Evolutionary conservation across 441 rosid species (phyloP), one percentile per base, ranked within the genome.

Genomic region (Euphorbia schlechtendalii): DNA sequence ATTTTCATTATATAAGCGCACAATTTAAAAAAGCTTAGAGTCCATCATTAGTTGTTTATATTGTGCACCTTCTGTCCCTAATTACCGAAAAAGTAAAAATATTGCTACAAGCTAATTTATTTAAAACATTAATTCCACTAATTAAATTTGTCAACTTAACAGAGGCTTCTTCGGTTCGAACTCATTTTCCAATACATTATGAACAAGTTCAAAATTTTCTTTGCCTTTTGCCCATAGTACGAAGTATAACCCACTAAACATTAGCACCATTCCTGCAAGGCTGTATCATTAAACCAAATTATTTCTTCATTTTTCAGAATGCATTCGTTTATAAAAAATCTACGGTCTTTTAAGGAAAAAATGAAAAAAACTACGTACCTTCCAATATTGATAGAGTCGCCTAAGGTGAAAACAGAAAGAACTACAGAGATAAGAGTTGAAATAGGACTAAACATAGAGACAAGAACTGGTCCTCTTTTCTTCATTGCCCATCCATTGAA

Each of bases 401-500:
- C 94, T 32, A 84, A 55, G 45, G 96, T 81, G 28, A 83, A 6
- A 20, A 75, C 71, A 12, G 99, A 89, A 72, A 89, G 74, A 69
- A 82, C 21, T 48, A 91, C 86, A 0, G 99, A 83, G 57, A 83
- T 67, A 59, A 91, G 87, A 0, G 98, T 89, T 28, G 81, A 83
- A 57, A 89, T 76, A n/a, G 99, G 99, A 80, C 77, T 86, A 66
- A 94, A 91, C 88, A 89, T 74, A 49, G 99, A 87, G 25, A 84
- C 95, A 13, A 89, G 69, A 73, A 91, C 97, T 3, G 96, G 99
- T 49, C 99, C 99, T 64, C 86, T 82, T 77, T 87, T 89, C 86
- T 84, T 89, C 86, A 94, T 80, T 18, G 98, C 98, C 99, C 98
- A 94, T 67, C 96, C 96, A 57, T 80, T 87, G 78, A 94, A 94